Percentiles rank a stretch among this genome's conserved stretches.
Evolutionary conservation across 108 stramenopile genomes (phyloP).

Genomic region (Nannochloropsis salina): DNA sequence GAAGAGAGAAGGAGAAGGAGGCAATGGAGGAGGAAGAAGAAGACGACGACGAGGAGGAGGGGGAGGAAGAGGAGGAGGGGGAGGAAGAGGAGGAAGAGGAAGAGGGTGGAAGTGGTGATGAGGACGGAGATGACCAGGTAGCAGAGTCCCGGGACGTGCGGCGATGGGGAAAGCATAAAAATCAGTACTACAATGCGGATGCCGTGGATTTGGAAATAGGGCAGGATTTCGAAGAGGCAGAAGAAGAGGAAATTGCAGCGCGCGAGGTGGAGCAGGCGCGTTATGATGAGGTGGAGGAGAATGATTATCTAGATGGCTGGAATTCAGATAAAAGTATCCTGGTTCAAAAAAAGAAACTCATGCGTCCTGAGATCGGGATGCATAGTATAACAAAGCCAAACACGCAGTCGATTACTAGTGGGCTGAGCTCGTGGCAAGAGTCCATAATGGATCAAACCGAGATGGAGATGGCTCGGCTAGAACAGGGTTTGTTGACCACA

Average conservation of each 20-base stretch:
- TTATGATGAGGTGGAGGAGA: constrained; percentile 49
- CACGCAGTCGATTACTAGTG: constrained; percentile 28
- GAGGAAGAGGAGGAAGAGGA: constrained; percentile 30
- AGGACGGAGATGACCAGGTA: constrained; percentile 11
- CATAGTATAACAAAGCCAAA: constrained; percentile 32
- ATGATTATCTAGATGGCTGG: constrained; percentile 48
- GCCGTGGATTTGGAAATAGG: constrained; percentile 91
- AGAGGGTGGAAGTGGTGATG: constrained; percentile 17
- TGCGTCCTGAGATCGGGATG: constrained; percentile 30
- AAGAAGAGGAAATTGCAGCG: constrained; percentile 48
- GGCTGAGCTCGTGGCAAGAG: neutral
- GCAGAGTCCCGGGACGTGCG: neutral
- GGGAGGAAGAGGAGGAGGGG: neutral
- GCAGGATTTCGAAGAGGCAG: constrained; percentile 58
- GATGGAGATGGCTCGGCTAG: constrained; percentile 39
- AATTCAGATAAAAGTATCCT: constrained; percentile 17
- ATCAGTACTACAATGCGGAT: constrained; percentile 79
- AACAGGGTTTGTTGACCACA: constrained; percentile 39
- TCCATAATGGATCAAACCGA: neutral
- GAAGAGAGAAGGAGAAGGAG: constrained; percentile 31
- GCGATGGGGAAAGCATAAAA: constrained; percentile 77
- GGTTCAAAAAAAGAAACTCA: constrained; percentile 31
- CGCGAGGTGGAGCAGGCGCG: constrained; percentile 49
- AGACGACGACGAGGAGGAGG: constrained; percentile 18
- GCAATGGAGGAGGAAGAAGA: constrained; percentile 22